Base-by-base conservation (phyloP, 106 monocot species). In the Amphibolis antarctica region DNA sequence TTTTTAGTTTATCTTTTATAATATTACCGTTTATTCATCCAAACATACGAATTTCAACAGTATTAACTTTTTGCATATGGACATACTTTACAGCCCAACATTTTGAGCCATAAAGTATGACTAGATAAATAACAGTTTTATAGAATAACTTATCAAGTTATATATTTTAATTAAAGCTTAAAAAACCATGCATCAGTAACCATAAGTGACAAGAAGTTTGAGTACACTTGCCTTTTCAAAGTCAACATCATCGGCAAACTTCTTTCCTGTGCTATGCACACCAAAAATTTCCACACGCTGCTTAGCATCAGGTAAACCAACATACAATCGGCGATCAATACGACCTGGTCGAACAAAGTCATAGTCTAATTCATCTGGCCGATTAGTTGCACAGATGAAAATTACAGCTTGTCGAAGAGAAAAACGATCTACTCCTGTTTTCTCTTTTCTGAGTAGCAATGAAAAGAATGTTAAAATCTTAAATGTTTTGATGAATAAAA, bases 311-410 rank as follows among this genome's bases (percentile, higher is more conserved):
- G 90, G 90, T 66, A 90, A 78, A 57, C 90, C 86, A 75, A 90
- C 74, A 63, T 73, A 83, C 30, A 90, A 68, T 10, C 80, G 77
- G 10, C 90, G 77, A 82, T 90, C 90, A 62, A 90, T 90, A 23
- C 90, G 80, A 28, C 90, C 90, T 26, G 78, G 63, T 46, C 61
- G 72, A 63, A 90, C 81, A 78, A 90, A 86, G 20, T 85, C 90
- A 67, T 78, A 71, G 62, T 90, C 86, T 57, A 90, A 62, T 66
- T 90, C 90, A 72, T 90, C 90, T 19, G 90, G 85, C 3, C 90
- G 80, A 77, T 90, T 90, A 49, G 90, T 90, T 48, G 85, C 90
- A 72, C 90, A 90, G 29, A 90, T 80, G 67, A 90, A 90, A 68
- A 90, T 83, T 48, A 90, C 80, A 70, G 90, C 82, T 68, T 90